Base-by-base conservation (phyloP, 1,139 yeast genomes). In the Hyphopichia burtonii region DNA sequence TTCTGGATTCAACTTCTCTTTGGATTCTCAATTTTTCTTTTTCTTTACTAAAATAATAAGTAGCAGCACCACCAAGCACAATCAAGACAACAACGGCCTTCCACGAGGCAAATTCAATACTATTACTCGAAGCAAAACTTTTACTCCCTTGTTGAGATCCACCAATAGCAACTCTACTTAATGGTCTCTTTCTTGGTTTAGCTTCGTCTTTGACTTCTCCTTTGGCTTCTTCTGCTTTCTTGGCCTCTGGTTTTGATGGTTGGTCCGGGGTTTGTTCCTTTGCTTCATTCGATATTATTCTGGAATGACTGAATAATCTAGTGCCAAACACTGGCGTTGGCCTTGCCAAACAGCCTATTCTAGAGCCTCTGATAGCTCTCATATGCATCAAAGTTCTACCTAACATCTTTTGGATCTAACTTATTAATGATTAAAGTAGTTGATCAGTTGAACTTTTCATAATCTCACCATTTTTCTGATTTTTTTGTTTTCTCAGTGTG, bases 61-160 rank as follows among this genome's bases (percentile, higher is more conserved):
- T 83, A 43, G 85, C 68, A 0, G 74, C 83, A 34, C 84, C 86
- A 17, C 96, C 97, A 30, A 80, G 79, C 0, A 72, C 73, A 4
- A 86, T 48, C 55, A 90, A 77, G 25, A 88, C 56, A 1, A 80
- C 64, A 16, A 87, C 83, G 0, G 96, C 90, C 56, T 86, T 86
- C 96, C 96, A 89, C n/a, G 93, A 78, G 19, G 93, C 80, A 61
- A 87, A 84, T 51, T 87, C 93, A 41, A 86, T 65, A 37, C 68
- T 63, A 46, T 63, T 65, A 2, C 64, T 59, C 2, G 57, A 54
- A n/a, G 71, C 64, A 39, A 58, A 66, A 44, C 66, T 63, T 43
- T 63, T 61, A 34, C 52, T 41, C 4, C 57, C 37, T 14, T 53
- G 53, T 28, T 54, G 50, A 3, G 63, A 43, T 1, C 75, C 74